phyloP scores from a whole-genome alignment of 805 yeast species.

The Suhomyces canberraensis region DNA sequence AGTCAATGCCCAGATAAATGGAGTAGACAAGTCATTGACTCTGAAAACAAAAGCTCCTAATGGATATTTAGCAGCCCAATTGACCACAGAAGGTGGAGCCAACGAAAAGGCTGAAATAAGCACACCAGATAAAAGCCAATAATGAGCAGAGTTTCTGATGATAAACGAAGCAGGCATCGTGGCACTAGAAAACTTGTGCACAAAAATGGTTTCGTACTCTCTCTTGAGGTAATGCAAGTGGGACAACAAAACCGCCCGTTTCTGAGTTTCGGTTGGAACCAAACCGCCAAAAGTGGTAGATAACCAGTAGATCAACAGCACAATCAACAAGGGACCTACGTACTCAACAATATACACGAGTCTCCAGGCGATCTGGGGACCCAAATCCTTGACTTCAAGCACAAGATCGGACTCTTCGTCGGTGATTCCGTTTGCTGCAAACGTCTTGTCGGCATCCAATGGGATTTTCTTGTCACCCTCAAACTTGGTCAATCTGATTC shows the following conservation, averaged over 20 bases:
- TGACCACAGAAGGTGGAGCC: conserved; percentile 21
- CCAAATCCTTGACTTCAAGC: conserved; percentile 79
- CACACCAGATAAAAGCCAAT: conserved; percentile 87
- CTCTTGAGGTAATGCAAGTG: conserved; percentile 81
- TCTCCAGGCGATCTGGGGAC: conserved; percentile 91
- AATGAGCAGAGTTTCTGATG: conserved; percentile 86
- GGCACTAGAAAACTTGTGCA: conserved; percentile 80
- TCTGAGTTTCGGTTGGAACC: conserved; percentile 51
- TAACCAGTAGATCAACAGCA: conserved; percentile 58
- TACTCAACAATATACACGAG: conserved; percentile 88
- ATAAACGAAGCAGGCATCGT: conserved; percentile 91
- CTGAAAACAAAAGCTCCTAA: conserved; percentile 10
- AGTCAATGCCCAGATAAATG: conserved; percentile 29
- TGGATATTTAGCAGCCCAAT: conserved; percentile 3
- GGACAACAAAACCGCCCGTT: conserved; percentile 51
- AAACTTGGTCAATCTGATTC: conserved; percentile 45
- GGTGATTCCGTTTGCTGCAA: conserved; percentile 45
- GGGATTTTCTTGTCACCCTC: conserved; percentile 38
- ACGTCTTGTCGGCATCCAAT: conserved; percentile 42
- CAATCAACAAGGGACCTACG: conserved; percentile 82
- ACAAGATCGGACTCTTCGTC: conserved; percentile 30
- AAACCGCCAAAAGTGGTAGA: conserved; percentile 34
- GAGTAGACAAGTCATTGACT: conserved; percentile 34
- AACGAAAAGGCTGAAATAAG: conserved; percentile 49
- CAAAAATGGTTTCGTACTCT: conserved; percentile 79